Evolutionary conservation across 2,329 filamentous ascomycete species (phyloP).

Genomic region (Epichloe typhina): DNA sequence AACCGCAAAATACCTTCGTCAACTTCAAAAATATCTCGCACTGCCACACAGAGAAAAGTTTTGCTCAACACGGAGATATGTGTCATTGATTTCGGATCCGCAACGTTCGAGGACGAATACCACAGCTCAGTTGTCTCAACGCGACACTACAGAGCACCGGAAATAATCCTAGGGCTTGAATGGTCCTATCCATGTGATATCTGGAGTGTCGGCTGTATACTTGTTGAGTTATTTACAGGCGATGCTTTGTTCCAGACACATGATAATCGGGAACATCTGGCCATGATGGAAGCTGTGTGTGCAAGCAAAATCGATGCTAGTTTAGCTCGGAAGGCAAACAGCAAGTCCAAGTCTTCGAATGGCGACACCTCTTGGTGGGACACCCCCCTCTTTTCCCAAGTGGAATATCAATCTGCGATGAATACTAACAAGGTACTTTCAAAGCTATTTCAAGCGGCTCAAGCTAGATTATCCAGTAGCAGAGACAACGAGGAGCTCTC

Average conservation of each 20-base stretch:
- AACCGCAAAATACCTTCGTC: constrained; percentile 52
- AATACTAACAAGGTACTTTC: no score
- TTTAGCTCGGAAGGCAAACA: no score
- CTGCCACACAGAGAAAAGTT: constrained; percentile 47
- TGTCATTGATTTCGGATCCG: constrained; percentile 59
- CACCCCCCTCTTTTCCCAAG: neutral
- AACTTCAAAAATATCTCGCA: constrained; percentile 30
- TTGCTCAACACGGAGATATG: constrained; percentile 56
- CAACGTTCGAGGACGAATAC: constrained; percentile 61
- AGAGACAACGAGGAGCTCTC: constrained; percentile 51
- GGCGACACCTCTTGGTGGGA: constrained; percentile 25
- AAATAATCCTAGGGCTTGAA: constrained; percentile 56
- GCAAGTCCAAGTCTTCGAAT: no score
- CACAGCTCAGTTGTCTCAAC: constrained; percentile 60
- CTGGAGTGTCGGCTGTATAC: constrained; percentile 61
- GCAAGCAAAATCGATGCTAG: no score
- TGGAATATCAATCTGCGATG: no score
- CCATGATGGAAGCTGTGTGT: constrained; percentile 59
- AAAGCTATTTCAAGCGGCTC: constrained; percentile 52
- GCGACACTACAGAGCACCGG: constrained; percentile 55
- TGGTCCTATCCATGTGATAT: constrained; percentile 64
- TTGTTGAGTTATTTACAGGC: constrained; percentile 60
- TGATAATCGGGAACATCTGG: constrained; percentile 57
- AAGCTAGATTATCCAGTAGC: constrained; percentile 51
- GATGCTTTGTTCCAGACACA: constrained; percentile 61